Conservation (phyloP, 306 rosid genomes). For the peach (Prunus persica) region DNA sequence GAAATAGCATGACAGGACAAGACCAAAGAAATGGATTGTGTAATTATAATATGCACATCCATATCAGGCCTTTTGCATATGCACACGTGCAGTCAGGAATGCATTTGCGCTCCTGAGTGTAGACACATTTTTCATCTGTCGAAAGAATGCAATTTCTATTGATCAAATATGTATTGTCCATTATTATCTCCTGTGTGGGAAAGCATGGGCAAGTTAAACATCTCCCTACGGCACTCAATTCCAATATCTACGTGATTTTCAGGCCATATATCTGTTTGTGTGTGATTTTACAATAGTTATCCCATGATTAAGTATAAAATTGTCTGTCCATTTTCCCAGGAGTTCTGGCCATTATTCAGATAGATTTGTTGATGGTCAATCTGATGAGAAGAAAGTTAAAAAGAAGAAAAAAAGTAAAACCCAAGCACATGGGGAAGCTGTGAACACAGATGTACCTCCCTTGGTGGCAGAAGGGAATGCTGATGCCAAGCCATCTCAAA, state of each 20-base stretch:
- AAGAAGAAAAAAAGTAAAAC: slow-evolving; percentile 52
- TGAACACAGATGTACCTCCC: slow-evolving; percentile 28
- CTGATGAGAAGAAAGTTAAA: slow-evolving; percentile 39
- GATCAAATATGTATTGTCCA: background rate
- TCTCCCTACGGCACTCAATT: background rate
- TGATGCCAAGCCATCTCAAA: slow-evolving; percentile 37
- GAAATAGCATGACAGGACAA: background rate
- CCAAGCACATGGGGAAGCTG: slow-evolving; percentile 33
- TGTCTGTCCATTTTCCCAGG: slow-evolving; percentile 27
- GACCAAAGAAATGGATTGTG: background rate
- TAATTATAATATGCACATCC: background rate
- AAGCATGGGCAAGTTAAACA: background rate
- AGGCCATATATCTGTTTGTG: background rate
- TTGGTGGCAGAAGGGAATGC: slow-evolving; percentile 25
- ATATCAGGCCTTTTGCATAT: background rate
- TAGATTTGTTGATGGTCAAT: slow-evolving; percentile 34
- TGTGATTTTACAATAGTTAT: background rate
- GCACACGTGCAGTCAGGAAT: background rate
- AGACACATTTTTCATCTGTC: background rate
- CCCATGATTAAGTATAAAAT: background rate
- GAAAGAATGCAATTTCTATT: background rate
- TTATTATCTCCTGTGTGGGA: background rate
- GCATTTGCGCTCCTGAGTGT: background rate
- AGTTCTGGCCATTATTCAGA: slow-evolving; percentile 19
- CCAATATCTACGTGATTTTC: background rate